Percentiles rank a stretch among this genome's conserved stretches.
Conservation (phyloP, 2,329 filamentous ascomycete genomes). For the Cordyceps cicadae region DNA sequence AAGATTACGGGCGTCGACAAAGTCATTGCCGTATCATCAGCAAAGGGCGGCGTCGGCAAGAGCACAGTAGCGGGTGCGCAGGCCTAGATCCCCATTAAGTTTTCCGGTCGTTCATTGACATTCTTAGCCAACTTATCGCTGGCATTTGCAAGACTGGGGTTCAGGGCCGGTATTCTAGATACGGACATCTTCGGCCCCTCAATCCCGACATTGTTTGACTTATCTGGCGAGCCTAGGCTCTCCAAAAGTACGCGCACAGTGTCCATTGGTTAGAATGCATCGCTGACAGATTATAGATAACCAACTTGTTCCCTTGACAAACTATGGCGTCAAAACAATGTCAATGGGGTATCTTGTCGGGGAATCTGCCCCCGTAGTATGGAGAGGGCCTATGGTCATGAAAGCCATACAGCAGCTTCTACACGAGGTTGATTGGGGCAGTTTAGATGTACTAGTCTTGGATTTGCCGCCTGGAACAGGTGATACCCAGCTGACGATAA, state of each 20-base stretch:
- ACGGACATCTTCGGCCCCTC: slow-evolving; percentile 96
- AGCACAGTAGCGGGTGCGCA: slow-evolving; percentile 73
- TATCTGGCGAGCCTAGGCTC: slow-evolving; percentile 69
- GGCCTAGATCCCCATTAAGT: not conserved
- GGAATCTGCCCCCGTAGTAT: slow-evolving; percentile 76
- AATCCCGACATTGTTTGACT: slow-evolving; percentile 79
- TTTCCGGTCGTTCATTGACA: not conserved
- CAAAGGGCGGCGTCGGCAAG: slow-evolving; percentile 97
- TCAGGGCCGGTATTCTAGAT: slow-evolving; percentile 81
- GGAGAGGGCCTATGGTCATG: slow-evolving; percentile 95
- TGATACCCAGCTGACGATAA: slow-evolving; percentile 93
- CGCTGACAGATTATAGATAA: slow-evolving; percentile 46
- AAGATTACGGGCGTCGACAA: slow-evolving; percentile 79
- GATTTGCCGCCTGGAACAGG: slow-evolving; percentile 92
- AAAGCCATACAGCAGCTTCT: slow-evolving; percentile 93
- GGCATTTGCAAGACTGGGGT: slow-evolving; percentile 72
- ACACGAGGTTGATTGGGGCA: slow-evolving; percentile 90
- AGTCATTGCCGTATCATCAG: slow-evolving; percentile 92
- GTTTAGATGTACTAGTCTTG: slow-evolving; percentile 77
- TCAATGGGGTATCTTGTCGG: slow-evolving; percentile 92
- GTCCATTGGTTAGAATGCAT: not conserved
- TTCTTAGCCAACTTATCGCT: slow-evolving; percentile 68
- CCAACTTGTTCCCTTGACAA: slow-evolving; percentile 76
- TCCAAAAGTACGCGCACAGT: slow-evolving; percentile 50
- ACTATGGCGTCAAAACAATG: slow-evolving; percentile 97